phyloP scores from a whole-genome alignment of 2,329 filamentous ascomycete genomes.

The Phyllosticta capitalensis region DNA sequence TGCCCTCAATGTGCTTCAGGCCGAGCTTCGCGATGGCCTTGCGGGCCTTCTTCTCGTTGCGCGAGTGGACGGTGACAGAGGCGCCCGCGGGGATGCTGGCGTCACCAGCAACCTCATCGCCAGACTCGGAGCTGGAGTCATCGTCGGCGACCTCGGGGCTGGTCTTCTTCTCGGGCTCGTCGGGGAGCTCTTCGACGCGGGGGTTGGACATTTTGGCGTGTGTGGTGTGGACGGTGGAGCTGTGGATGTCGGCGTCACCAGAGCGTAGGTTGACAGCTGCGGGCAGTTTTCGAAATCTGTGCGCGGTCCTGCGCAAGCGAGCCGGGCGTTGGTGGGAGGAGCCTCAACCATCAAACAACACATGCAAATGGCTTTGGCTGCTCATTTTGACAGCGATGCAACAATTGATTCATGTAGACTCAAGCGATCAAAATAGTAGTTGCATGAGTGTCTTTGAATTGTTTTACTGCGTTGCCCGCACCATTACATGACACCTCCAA shows the following conservation, averaged over 20 bases:
- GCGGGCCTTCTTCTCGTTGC: slow-evolving; percentile 99
- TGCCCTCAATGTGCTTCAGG: slow-evolving; percentile 90
- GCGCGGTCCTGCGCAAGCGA: slow-evolving; percentile 8
- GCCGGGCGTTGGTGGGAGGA: not conserved
- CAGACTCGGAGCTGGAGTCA: slow-evolving; percentile 63
- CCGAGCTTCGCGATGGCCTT: slow-evolving; percentile 99
- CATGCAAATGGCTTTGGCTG: not conserved
- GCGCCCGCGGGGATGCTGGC: slow-evolving; percentile 71
- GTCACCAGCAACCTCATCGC: slow-evolving; percentile 56
- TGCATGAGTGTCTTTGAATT: not conserved
- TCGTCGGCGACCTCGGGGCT: slow-evolving; percentile 61
- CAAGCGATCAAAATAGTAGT: not conserved
- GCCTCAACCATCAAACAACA: not conserved
- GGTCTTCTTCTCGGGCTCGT: slow-evolving; percentile 72
- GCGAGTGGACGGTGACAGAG: slow-evolving; percentile 85
- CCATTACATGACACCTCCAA: not conserved
- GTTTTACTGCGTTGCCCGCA: not conserved
- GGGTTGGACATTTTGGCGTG: slow-evolving; percentile 81
- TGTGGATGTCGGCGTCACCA: slow-evolving; percentile 12
- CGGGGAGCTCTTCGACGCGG: slow-evolving; percentile 93
- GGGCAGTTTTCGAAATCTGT: slow-evolving; percentile 8
- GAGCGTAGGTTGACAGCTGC: not conserved
- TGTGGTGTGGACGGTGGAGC: slow-evolving; percentile 16
- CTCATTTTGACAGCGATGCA: not conserved
- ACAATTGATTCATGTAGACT: not conserved